Conservation (phyloP, 2,329 filamentous ascomycete genomes). For the Fulvia fulva region DNA sequence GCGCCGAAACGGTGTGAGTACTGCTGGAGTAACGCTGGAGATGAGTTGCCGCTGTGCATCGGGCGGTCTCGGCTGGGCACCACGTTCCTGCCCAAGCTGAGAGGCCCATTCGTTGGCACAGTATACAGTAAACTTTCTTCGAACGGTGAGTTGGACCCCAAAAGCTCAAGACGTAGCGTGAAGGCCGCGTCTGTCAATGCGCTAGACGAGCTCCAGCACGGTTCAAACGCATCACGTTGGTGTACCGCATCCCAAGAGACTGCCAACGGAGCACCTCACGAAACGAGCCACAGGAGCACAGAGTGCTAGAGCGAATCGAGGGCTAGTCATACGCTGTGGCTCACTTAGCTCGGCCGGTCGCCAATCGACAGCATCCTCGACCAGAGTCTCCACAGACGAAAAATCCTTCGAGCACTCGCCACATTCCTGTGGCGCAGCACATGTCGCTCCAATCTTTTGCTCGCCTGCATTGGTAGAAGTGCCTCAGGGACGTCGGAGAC, state of each 20-base stretch:
- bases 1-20: conserved; percentile 8
- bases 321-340: conserved; percentile 6
- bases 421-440: neutral
- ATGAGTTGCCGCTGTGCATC: conserved; percentile 1
- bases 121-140: neutral
- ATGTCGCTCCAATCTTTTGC: neutral
- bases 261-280: conserved; percentile 14
- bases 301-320: neutral
- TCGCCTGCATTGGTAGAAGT: conserved; percentile 2
- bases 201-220: conserved; percentile 1
- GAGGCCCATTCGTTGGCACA: neutral
- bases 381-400: neutral
- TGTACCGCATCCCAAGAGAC: conserved; percentile 10
- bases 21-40: neutral
- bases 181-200: neutral
- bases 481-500: neutral
- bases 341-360: neutral
- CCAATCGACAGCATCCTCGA: neutral
- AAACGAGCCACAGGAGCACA: conserved; percentile 19
- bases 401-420: too few relatives aligned
- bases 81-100: conserved; percentile 8
- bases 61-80: conserved; percentile 9
- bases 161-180: neutral
- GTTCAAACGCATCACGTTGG: conserved; percentile 4
- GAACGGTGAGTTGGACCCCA: neutral